phyloP scores from a whole-genome alignment of 257 asterid species.

The Gentiana dahurica region DNA sequence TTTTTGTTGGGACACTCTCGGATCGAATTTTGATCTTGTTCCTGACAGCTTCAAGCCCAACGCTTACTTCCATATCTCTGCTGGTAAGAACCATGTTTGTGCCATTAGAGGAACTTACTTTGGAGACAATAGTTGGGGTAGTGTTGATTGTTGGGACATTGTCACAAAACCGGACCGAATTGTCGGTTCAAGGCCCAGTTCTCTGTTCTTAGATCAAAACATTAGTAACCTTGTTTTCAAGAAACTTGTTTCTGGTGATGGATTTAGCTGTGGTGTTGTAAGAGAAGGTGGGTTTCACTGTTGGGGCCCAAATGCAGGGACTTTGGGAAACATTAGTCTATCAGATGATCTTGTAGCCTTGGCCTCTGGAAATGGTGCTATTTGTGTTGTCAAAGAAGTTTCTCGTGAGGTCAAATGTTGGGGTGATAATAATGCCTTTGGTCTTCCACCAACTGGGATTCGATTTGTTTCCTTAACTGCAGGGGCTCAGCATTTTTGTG shows the following conservation, averaged over 20 bases:
- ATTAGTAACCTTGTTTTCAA: conserved; percentile 26
- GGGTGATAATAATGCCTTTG: conserved; percentile 36
- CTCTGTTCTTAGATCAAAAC: conserved; percentile 35
- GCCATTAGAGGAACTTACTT: conserved; percentile 70
- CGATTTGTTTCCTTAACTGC: conserved; percentile 63
- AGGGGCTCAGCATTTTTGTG: conserved; percentile 68
- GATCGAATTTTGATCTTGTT: conserved; percentile 51
- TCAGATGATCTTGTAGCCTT: conserved; percentile 30
- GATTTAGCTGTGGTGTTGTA: conserved; percentile 60
- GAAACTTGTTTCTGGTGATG: conserved; percentile 74
- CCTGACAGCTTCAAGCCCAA: conserved; percentile 33
- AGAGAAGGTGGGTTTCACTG: conserved; percentile 55
- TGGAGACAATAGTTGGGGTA: conserved; percentile 43
- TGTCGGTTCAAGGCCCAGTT: conserved; percentile 33
- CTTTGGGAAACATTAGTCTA: conserved; percentile 24
- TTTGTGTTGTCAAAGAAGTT: conserved; percentile 55
- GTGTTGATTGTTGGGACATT: conserved; percentile 87
- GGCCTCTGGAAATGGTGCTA: conserved; percentile 48
- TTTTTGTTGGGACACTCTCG: conserved; percentile 55
- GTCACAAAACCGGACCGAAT: conserved; percentile 20
- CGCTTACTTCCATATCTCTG: conserved; percentile 59
- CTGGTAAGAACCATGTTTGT: conserved; percentile 78
- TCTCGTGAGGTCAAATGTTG: conserved; percentile 66
- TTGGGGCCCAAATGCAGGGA: conserved; percentile 66
- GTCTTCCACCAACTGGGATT: conserved; percentile 36